These are phyloP conservation scores for Delphinella strobiligena DNA, from an alignment of 2,329 filamentous ascomycete species.

Conservation along the genomic window DNA sequence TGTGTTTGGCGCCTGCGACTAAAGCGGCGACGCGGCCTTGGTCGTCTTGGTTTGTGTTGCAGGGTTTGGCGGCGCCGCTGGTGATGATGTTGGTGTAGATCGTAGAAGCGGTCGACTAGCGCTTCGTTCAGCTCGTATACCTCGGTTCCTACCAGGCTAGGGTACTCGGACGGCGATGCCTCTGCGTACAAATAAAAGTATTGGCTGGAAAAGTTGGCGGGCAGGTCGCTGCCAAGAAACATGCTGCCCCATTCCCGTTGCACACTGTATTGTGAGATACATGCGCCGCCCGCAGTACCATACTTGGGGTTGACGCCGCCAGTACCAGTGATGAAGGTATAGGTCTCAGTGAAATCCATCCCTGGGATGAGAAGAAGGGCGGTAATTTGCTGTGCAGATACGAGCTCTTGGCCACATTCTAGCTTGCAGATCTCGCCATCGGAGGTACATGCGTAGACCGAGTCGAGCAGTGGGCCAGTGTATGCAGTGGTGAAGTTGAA, in stretches of 20 bases:
- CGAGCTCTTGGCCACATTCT: conserved; percentile 1
- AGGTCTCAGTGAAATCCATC: background rate
- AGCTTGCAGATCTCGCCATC: conserved; percentile 2
- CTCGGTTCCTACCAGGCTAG: background rate
- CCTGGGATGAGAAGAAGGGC: background rate
- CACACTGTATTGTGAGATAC: background rate
- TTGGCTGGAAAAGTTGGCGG: conserved; percentile 1
- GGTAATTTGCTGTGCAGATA: background rate
- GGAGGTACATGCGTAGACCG: background rate
- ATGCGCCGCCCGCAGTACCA: background rate
- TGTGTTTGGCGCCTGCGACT: background rate
- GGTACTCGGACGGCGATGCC: background rate
- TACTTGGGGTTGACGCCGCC: conserved; percentile 1
- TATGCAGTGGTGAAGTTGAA: background rate
- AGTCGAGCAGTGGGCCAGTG: background rate
- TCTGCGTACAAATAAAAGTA: background rate
- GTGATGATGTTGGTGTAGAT: background rate
- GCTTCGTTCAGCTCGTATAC: background rate
- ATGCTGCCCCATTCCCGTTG: conserved; percentile 2
- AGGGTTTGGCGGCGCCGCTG: background rate
- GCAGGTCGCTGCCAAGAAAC: background rate
- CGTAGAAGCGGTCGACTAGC: background rate
- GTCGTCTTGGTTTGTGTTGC: conserved; percentile 1
- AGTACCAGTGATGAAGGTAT: background rate
- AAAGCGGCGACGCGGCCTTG: background rate